Evolutionary conservation across 176 grass and related monocot genomes (phyloP).

Genomic region (Phyllostachys edulis): DNA sequence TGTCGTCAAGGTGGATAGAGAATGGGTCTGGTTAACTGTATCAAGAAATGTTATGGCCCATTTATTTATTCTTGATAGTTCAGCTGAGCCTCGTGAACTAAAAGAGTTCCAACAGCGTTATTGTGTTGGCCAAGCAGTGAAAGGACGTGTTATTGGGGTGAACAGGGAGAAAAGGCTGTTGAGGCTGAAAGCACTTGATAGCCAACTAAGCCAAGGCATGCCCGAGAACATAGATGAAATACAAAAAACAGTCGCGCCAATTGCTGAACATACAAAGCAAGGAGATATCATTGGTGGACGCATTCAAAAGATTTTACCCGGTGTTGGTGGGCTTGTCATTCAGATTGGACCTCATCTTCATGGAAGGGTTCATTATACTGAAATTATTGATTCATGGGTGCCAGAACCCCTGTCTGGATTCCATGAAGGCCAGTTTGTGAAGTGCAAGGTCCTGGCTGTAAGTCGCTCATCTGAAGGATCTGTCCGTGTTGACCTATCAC

Average conservation of each 20-base stretch:
- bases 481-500: conserved; percentile 82
- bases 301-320: conserved; percentile 87
- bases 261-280: conserved; percentile 54
- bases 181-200: conserved; percentile 52
- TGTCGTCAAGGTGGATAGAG: conserved; percentile 79
- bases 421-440: conserved; percentile 90
- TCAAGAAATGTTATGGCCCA: conserved; percentile 78
- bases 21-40: conserved; percentile 85
- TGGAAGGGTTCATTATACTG: conserved; percentile 95
- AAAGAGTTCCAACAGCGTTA: conserved; percentile 71
- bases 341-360: conserved; percentile 93
- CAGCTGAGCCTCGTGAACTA: conserved; percentile 64
- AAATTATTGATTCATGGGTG: conserved; percentile 80
- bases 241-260: conserved; percentile 22
- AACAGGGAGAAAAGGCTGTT: conserved; percentile 79
- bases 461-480: conserved; percentile 63
- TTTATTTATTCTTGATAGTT: conserved; percentile 92
- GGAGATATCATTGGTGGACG: conserved; percentile 83
- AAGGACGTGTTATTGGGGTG: conserved; percentile 56
- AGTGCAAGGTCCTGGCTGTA: conserved; percentile 78
- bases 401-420: conserved; percentile 63
- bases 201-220: conserved; percentile 3
- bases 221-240: conserved; percentile 16
- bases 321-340: conserved; percentile 74
- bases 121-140: conserved; percentile 64